Evolutionary conservation across 1,139 yeast species (phyloP), one percentile per base, ranked within the genome.

Genomic region (Pichia sp.): DNA sequence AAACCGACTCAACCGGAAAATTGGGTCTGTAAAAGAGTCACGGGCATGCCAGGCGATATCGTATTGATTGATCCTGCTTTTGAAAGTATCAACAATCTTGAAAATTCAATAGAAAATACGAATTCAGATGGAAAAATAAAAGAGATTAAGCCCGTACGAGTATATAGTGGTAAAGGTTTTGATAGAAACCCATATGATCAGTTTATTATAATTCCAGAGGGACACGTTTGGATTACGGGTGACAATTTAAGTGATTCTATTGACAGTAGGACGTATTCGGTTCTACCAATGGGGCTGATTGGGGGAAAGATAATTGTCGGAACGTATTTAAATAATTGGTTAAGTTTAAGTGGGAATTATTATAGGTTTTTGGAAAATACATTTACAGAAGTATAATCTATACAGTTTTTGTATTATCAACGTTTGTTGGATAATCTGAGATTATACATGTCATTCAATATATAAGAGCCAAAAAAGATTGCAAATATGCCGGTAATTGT

Each of bases 201-300:
- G 48, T 85, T 67, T 55, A 78, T 86, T 7, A 68, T 66, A 44
- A 83, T 86, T 0, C 95, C 95, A 0, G 77, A 79, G 46, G 98
- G 98, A 3, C 98, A 94, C 64, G 87, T 88, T 40, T 94, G 97
- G 97, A 83, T 90, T 4, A 87, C 97, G 0, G 99, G 98, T 2
- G 98, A 92, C 59, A 92, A 92, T 58, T 64, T 92, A 47, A 75
- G 87, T 37, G 88, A 82, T 55, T 85, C 96, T n/a, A 67, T 90
- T 45, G 99, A 94, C 56, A 87, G 96, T 5, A 68, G 98, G 53
- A 78, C 88, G 0, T 92, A 92, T 60, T 86, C 92, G 29, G 88
- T 83, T 27, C 66, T 92, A 36, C 98, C 98, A 2, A 72, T 87
- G 79, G 97, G 81, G 0, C 67, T 92, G 34, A 81, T 92, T 9